Base-by-base conservation (phyloP, 2,329 filamentous ascomycete genomes). In the Penicillium italicum region DNA sequence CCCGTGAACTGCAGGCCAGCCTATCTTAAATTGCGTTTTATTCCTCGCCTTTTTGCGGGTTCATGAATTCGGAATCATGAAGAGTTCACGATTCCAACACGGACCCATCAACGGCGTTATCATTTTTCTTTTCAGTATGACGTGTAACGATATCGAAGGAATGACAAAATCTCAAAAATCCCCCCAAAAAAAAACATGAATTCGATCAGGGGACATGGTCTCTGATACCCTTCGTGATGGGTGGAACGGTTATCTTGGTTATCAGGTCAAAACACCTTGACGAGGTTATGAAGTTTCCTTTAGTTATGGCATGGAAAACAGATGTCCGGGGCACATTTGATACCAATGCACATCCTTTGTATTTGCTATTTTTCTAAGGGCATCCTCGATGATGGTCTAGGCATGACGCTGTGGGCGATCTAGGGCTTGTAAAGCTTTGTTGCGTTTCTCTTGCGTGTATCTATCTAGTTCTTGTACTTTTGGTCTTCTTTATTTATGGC, bases 1-100 rank as follows among this genome's bases (percentile, higher is more conserved):
- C 75, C n/a, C 70, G 72, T 30, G 74, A 74, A 26, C 63, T 76
- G 28, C 66, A 64, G 34, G 60, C 60, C 38, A 44, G 37, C 28
- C 18, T 53, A 24, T 33, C 34, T 37, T 41, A 53, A 50, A 24
- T 34, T 9, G 8, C 28, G 26, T 26, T 43, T 24, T 47, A 28
- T 41, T 12, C 37, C 11, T 52, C 20, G 20, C 24, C 26, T 40
- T 52, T 24, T 51, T 36, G 16, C 28, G 30, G 37, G 30, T 31
- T 33, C 36, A 37, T 34, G 18, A 37, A 49, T 42, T 28, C 22
- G 12, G n/a, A 24, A 26, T 34, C 20, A 50, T 5, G 24, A 49
- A 28, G 31, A 24, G 22, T 41, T 49, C 56, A 40, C 24, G 59
- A 48, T 31, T 44, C 50, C 22, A 43, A 46, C n/a, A 37, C 44